Percentiles rank a stretch among this genome's conserved stretches.
Conservation (phyloP, 108 stramenopile species). For the Skeletonema potamos region DNA sequence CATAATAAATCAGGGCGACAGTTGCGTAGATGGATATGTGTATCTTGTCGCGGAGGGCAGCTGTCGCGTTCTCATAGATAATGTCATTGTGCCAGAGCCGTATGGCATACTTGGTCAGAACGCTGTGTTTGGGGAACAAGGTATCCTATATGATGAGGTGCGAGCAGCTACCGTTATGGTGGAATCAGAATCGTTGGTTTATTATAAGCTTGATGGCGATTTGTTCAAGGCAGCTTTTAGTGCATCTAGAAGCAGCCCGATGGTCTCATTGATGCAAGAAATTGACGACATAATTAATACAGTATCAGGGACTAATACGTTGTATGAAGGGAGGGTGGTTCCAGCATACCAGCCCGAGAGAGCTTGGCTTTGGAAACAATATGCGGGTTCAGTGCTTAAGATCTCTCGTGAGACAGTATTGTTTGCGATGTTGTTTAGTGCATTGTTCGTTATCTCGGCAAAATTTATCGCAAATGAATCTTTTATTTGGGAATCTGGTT, state of each 20-base stretch:
- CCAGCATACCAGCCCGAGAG: conserved; percentile 19
- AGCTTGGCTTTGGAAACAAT: conserved; percentile 33
- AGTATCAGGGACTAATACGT: conserved; percentile 5
- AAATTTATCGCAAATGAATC: conserved; percentile 5
- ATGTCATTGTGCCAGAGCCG: conserved; percentile 33
- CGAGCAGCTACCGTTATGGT: conserved; percentile 31
- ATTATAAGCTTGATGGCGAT: conserved; percentile 19
- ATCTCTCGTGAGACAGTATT: background rate
- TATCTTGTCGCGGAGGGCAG: conserved; percentile 30
- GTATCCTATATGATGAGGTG: conserved; percentile 15
- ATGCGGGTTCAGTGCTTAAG: conserved; percentile 17
- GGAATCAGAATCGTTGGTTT: background rate
- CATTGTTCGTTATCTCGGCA: conserved; percentile 12
- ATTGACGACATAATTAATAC: conserved; percentile 29
- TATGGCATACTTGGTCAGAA: conserved; percentile 21
- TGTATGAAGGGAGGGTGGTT: conserved; percentile 11
- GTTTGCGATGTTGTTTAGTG: conserved; percentile 8
- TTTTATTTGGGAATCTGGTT: background rate
- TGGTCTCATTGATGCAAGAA: background rate
- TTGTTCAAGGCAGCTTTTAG: conserved; percentile 17
- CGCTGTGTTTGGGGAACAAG: conserved; percentile 28
- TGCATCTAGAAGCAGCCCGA: background rate
- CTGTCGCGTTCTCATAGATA: conserved; percentile 30
- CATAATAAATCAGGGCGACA: conserved; percentile 34
- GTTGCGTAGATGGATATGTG: conserved; percentile 17